These are phyloP conservation scores for Endoconidiophora polonica DNA, from an alignment of 2,329 filamentous ascomycete species.

Conservation along the genomic window DNA sequence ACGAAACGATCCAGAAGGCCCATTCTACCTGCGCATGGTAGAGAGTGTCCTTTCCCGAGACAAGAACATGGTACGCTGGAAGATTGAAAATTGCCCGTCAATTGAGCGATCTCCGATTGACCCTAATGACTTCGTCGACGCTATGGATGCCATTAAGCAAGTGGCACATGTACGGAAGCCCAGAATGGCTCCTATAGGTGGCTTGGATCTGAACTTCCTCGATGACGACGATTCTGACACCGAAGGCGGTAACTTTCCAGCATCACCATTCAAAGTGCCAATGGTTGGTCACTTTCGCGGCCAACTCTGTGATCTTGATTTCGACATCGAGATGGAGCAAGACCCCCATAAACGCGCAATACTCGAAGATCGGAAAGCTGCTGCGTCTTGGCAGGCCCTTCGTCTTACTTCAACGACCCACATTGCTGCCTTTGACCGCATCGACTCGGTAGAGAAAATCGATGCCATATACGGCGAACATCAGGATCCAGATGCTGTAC, in stretches of 20 bases:
- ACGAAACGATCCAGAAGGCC: slow-evolving; percentile 62
- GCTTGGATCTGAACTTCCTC: slow-evolving; percentile 64
- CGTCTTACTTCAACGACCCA: slow-evolving; percentile 60
- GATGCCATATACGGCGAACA: slow-evolving; percentile 35
- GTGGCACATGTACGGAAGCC: slow-evolving; percentile 55
- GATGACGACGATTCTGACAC: slow-evolving; percentile 38
- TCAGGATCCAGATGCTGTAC: slow-evolving; percentile 7
- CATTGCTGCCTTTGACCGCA: slow-evolving; percentile 67
- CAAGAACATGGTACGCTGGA: slow-evolving; percentile 99
- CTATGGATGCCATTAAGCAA: slow-evolving; percentile 48
- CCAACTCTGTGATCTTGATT: slow-evolving; percentile 61
- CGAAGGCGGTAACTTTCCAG: slow-evolving; percentile 16
- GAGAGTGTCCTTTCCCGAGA: slow-evolving; percentile 89
- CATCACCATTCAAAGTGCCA: not conserved
- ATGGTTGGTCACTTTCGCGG: slow-evolving; percentile 36
- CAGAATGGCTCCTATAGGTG: slow-evolving; percentile 50
- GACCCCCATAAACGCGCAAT: slow-evolving; percentile 39
- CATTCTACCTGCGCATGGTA: slow-evolving; percentile 91
- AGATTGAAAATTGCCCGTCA: slow-evolving; percentile 77
- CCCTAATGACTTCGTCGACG: slow-evolving; percentile 49
- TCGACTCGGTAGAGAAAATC: slow-evolving; percentile 65
- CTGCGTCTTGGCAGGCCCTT: slow-evolving; percentile 80
- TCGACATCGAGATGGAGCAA: slow-evolving; percentile 71
- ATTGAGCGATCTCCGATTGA: slow-evolving; percentile 65
- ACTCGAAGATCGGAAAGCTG: slow-evolving; percentile 56